Base-by-base conservation (phyloP, 495 filamentous ascomycete species). In the Penicillium riverlandense region DNA sequence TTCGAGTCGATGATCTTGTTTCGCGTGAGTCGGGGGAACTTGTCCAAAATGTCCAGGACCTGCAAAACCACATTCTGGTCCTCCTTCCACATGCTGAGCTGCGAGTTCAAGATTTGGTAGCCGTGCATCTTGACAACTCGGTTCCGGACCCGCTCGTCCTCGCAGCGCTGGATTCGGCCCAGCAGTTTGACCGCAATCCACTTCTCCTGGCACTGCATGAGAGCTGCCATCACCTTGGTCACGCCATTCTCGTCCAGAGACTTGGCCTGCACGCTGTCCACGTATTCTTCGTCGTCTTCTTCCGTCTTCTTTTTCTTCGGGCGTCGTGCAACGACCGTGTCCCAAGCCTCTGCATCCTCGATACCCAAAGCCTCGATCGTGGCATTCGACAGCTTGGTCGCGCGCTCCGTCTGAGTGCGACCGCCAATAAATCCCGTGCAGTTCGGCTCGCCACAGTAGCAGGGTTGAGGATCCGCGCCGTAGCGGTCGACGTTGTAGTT, bases 401-500 rank as follows among this genome's bases (percentile, higher is more conserved):
- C 91, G 47, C 85, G 85, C 55, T 96, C 91, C 0, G 94, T 99
- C 69, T 99, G 92, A 6, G 92, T 97, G 66, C 91, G 92, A 44
- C 92, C 92, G 47, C 92, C 92, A 48, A 99, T 96, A 65, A 88
- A 96, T 35, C 92, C 92, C 11, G 87, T 85, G 66, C 92, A 99
- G 60, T 96, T 97, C 6, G 84, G 73, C 63, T 99, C 92, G 44
- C 82, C 90, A 65, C 92, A 99, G 60, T 96, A 97, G 65, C 92
- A 99, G 9, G 85, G 87, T 64, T 96, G 90, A 39, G 92, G 90
- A 54, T 97, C 88, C 29, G 92, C 90, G 45, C 92, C 92, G 56
- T 99, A 99, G 46, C 92, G 83, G 61, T 99, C 92, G 42, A 99
- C 92, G 52, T 99, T 99, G 76, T 99, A 99, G 71, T 99, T 96